Percentiles rank a stretch among this genome's conserved stretches.
phyloP scores from a whole-genome alignment of 2,329 filamentous ascomycete genomes.

The Periconia digitata region DNA sequence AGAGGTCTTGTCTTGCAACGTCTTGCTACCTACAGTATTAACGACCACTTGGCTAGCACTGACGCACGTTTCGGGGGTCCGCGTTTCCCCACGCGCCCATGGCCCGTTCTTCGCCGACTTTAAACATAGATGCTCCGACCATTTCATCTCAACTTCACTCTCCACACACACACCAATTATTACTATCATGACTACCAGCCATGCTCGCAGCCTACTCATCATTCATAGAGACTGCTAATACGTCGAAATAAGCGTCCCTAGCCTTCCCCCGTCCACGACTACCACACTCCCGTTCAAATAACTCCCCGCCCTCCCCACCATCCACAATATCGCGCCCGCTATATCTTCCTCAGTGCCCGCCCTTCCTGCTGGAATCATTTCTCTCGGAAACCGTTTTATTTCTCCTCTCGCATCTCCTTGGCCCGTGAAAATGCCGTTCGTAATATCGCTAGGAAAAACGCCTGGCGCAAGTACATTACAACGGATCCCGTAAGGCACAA shows the following conservation, averaged over 20 bases:
- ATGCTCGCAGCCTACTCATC: too few species aligned
- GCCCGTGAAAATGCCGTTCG: constrained; percentile 11
- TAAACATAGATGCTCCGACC: too few species aligned
- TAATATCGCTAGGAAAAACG: constrained; percentile 22
- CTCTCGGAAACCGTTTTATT: constrained; percentile 4
- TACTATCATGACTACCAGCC: too few species aligned
- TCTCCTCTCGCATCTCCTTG: neutral
- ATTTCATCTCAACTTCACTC: too few species aligned
- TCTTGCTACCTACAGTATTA: neutral
- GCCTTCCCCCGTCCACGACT: constrained; percentile 64
- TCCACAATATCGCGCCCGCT: constrained; percentile 65
- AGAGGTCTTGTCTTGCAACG: neutral
- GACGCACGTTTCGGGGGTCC: neutral
- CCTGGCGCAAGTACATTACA: constrained; percentile 56
- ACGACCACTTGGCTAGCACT: neutral
- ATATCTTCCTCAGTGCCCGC: constrained; percentile 65
- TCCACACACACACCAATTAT: too few species aligned
- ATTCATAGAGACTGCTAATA: too few species aligned
- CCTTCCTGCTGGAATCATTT: constrained; percentile 55
- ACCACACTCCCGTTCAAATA: constrained; percentile 67
- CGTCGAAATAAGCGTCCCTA: constrained; percentile 58
- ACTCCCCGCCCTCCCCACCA: constrained; percentile 65
- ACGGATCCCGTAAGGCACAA: constrained; percentile 48
- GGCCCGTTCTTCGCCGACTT: too few species aligned
- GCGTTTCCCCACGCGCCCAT: neutral